Base-by-base conservation (phyloP, 441 rosid species). In the Cnidoscolus chayamansa region DNA sequence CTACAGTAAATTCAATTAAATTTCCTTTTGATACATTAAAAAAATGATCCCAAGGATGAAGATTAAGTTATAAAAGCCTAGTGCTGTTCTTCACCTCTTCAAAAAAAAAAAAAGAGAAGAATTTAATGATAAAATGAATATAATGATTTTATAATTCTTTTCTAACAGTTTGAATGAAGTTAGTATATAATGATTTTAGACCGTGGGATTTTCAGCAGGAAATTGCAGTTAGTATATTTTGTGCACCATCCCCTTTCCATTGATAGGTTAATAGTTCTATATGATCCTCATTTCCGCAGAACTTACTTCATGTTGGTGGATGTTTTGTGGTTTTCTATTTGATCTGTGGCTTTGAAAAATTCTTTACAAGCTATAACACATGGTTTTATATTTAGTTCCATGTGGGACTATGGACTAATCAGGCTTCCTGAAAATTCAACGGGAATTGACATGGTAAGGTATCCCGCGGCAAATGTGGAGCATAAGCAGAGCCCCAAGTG, bases 341-440 rank as follows among this genome's bases (percentile, higher is more conserved):
- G 78, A 81, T 80, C 86, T 55, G 74, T 70, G 79, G 72, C 57
- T 67, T 79, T 65, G 78, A 40, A 40, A 5, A 40, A 40, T 3
- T 3, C 6, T 48, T 56, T 3, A 35, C 3, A 35, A 35, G 40
- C 40, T 35, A 35, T 35, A 35, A 35, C 40, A 35, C 5, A 2
- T 35, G 40, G 40, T 35, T 35, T 35, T 35, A 35, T 57, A 10
- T 53, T 50, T 32, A 40, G 17, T 51, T 57, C 17, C 60, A 72
- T 67, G 78, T 74, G 81, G 60, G 72, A 55, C 30, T 45, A 67
- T 11, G 49, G 59, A 54, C 57, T 63, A 60, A 72, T 58, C 53
- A 68, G 51, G 72, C 43, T 16, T 20, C 25, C 76, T 43, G 40
- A 68, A 68, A 65, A 31, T 78, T 80, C 79, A 74, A 57, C 76